These are phyloP conservation scores for Gossypium thurberi DNA, from an alignment of 345 rosid genomes.

Conservation along the genomic window DNA sequence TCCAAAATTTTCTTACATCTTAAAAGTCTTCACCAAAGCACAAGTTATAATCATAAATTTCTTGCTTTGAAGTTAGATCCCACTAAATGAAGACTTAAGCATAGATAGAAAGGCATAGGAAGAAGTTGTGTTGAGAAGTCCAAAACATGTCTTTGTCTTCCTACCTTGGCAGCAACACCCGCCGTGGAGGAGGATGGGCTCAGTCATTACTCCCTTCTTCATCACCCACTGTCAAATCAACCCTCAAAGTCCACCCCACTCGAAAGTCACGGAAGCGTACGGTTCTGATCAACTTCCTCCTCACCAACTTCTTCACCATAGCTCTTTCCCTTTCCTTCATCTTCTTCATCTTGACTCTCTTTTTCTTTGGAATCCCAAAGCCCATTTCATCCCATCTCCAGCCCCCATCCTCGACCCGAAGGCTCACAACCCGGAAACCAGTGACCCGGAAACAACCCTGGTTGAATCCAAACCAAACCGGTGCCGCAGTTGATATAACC, in stretches of 20 bases:
- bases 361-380: conserved; percentile 68
- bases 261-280: conserved; percentile 65
- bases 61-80: neutral
- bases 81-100: neutral
- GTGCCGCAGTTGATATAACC: conserved; percentile 66
- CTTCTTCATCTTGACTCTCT: conserved; percentile 64
- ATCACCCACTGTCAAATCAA: conserved; percentile 36
- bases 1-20: neutral
- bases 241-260: conserved; percentile 31
- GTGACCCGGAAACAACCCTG: conserved; percentile 12
- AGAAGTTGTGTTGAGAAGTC: neutral
- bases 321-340: conserved; percentile 59
- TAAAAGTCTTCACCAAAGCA: neutral
- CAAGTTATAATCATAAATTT: neutral
- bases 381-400: conserved; percentile 56
- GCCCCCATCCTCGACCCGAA: conserved; percentile 27
- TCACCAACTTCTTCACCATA: conserved; percentile 68
- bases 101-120: neutral
- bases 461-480: conserved; percentile 17
- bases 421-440: conserved; percentile 30
- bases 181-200: conserved; percentile 62
- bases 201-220: conserved; percentile 48
- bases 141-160: conserved; percentile 62
- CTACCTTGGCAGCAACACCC: conserved; percentile 50
- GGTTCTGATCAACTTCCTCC: conserved; percentile 52